phyloP scores from a whole-genome alignment of 1,284 basidiomycete species.

The Pascua sp. region DNA sequence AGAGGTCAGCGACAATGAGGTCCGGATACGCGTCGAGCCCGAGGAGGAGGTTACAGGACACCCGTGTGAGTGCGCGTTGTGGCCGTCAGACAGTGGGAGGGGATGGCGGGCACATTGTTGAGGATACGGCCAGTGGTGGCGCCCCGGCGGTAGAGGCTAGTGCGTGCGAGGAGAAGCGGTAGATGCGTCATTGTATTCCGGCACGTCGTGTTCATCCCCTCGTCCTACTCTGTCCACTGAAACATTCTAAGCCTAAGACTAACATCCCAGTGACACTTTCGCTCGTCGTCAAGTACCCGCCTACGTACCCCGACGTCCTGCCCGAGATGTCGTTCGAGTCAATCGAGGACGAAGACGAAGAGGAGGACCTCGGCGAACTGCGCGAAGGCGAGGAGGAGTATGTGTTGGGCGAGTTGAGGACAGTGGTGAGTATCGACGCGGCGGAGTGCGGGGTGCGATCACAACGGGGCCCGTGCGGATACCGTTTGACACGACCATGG shows the following conservation, averaged over 20 bases:
- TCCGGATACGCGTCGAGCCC: conserved; percentile 83
- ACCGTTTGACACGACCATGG: no score
- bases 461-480: no score
- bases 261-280: conserved; percentile 64
- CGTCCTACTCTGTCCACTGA: neutral
- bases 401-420: conserved; percentile 61
- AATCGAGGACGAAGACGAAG: conserved; percentile 40
- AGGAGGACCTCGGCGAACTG: conserved; percentile 56
- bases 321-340: conserved; percentile 69
- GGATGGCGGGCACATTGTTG: no score
- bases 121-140: no score
- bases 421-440: conserved; percentile 57
- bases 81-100: no score
- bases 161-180: no score
- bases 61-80: conserved; percentile 22
- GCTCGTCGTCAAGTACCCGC: conserved; percentile 67
- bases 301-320: conserved; percentile 68
- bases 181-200: no score
- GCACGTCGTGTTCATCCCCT: no score
- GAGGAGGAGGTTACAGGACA: conserved; percentile 59
- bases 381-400: conserved; percentile 56
- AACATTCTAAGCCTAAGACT: no score
- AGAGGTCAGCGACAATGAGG: conserved; percentile 79
- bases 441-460: no score
- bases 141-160: no score